These are phyloP conservation scores for Ceratobasidium theobromae DNA, from an alignment of 1,284 basidiomycete genomes.

Conservation along the genomic window DNA sequence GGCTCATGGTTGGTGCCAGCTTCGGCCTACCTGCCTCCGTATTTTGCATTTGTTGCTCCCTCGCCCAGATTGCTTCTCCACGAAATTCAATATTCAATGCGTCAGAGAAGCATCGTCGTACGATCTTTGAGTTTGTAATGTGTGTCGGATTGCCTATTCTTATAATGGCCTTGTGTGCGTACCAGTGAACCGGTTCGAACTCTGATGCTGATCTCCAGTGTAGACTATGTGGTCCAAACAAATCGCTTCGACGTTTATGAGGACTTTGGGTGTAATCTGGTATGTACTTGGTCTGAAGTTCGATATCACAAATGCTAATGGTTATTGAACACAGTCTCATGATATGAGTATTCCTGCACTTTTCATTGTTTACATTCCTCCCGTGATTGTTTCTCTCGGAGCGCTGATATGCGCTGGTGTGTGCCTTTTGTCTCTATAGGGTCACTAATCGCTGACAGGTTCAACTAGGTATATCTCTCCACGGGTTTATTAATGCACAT, in stretches of 20 bases:
- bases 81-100: conserved; percentile 39
- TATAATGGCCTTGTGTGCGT: conserved; percentile 62
- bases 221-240: conserved; percentile 66
- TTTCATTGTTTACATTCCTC: conserved; percentile 60
- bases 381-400: conserved; percentile 48
- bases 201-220: not conserved
- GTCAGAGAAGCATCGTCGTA: conserved; percentile 42
- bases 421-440: conserved; percentile 17
- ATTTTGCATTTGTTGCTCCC: conserved; percentile 44
- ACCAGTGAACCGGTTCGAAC: not conserved
- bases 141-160: conserved; percentile 58
- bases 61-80: conserved; percentile 44
- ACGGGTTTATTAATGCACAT: conserved; percentile 41
- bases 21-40: conserved; percentile 42
- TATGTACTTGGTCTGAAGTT: not conserved
- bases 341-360: conserved; percentile 56
- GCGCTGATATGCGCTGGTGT: conserved; percentile 40
- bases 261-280: conserved; percentile 62
- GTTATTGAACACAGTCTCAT: conserved; percentile 43
- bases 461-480: conserved; percentile 43
- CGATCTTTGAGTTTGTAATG: conserved; percentile 52
- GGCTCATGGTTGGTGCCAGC: conserved; percentile 38
- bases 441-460: conserved; percentile 40
- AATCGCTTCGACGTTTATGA: conserved; percentile 67
- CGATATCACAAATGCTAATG: not conserved